Conservation (phyloP, 495 filamentous ascomycete species). For the Penicillium atrosanguineum region DNA sequence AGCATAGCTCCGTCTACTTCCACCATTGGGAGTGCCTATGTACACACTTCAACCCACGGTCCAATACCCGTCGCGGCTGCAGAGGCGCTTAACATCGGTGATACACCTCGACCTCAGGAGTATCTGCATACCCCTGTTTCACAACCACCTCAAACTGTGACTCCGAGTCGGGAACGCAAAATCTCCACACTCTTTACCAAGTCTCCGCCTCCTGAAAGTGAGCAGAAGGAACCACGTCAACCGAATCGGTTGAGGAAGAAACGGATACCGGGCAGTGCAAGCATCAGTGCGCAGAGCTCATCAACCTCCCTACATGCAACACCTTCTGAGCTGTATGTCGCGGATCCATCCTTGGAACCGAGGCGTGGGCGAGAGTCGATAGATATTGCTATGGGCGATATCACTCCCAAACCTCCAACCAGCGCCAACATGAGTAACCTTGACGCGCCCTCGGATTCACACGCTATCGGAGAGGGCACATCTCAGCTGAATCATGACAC, state of each 20-base stretch:
- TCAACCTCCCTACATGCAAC: conserved; percentile 62
- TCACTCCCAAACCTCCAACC: conserved; percentile 31
- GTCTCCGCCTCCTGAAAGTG: conserved; percentile 54
- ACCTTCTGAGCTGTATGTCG: conserved; percentile 23
- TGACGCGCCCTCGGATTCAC: conserved; percentile 19
- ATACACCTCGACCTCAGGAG: conserved; percentile 44
- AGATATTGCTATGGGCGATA: conserved; percentile 29
- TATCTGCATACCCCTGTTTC: conserved; percentile 36
- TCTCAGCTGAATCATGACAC: conserved; percentile 36
- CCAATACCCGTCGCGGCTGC: conserved; percentile 26
- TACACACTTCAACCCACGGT: conserved; percentile 40
- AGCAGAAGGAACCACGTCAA: conserved; percentile 57
- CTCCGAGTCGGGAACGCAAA: conserved; percentile 69
- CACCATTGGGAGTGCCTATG: conserved; percentile 19
- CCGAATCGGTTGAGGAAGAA: conserved; percentile 88
- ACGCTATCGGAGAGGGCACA: conserved; percentile 17
- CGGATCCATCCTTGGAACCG: conserved; percentile 15
- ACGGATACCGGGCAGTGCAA: conserved; percentile 66
- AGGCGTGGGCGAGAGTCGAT: conserved; percentile 12
- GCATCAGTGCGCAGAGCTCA: conserved; percentile 83
- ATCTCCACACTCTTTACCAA: conserved; percentile 66
- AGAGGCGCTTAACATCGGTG: conserved; percentile 20
- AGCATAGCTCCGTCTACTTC: conserved; percentile 6
- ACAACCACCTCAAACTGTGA: conserved; percentile 46
- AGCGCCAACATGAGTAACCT: conserved; percentile 22